phyloP scores from a whole-genome alignment of 1,284 basidiomycete species.

The Pseudozyma hubeiensis region DNA sequence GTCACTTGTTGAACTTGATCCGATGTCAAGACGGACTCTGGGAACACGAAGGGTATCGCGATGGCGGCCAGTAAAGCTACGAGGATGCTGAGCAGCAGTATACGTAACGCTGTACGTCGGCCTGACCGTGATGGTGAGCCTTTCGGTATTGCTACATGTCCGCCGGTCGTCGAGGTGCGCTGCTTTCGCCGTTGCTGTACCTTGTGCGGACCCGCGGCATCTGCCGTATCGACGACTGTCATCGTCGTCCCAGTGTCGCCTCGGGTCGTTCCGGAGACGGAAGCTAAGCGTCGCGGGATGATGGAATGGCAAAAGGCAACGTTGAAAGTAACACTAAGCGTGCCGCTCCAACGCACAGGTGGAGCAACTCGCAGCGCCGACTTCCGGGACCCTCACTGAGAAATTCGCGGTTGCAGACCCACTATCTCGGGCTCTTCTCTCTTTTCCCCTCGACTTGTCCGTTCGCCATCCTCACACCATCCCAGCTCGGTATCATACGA shows the following conservation, averaged over 20 bases:
- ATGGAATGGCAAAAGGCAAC: too few relatives aligned
- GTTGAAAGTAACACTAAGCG: too few relatives aligned
- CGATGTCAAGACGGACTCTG: conserved; percentile 30
- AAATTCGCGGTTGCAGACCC: background rate
- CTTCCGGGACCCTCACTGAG: background rate
- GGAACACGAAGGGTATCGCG: conserved; percentile 19
- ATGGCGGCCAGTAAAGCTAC: conserved; percentile 7
- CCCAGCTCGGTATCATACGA: too few relatives aligned
- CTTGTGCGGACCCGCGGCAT: background rate
- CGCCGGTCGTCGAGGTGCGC: background rate
- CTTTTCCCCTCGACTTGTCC: too few relatives aligned
- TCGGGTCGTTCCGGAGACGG: background rate
- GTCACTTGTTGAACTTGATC: conserved; percentile 37
- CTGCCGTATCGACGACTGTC: background rate
- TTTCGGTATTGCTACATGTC: background rate
- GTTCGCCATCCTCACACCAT: too few relatives aligned
- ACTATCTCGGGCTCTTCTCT: background rate
- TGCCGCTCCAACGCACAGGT: background rate
- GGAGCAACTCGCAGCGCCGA: background rate
- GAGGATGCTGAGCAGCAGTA: conserved; percentile 7
- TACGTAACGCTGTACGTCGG: conserved; percentile 3
- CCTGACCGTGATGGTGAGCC: background rate
- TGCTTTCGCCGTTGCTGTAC: background rate
- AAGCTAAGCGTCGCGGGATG: too few relatives aligned
- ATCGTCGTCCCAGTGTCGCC: background rate